These are phyloP conservation scores for Thalassiosira profunda DNA, from an alignment of 108 stramenopile genomes.

Conservation along the genomic window DNA sequence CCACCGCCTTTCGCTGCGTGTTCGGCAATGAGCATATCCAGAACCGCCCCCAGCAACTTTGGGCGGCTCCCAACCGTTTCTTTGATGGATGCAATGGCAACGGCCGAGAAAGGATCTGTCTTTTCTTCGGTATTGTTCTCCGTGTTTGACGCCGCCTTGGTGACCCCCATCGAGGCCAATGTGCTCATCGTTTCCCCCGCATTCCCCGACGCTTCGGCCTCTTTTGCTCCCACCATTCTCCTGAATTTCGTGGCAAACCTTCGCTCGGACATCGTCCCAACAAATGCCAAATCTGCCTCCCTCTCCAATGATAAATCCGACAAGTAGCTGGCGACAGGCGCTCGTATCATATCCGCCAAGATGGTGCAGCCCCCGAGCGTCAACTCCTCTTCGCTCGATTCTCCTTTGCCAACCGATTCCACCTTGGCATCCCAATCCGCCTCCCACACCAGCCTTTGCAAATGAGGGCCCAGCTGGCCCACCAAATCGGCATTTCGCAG, in stretches of 20 bases:
- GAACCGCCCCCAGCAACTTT: constrained; percentile 69
- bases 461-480: constrained; percentile 63
- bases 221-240: constrained; percentile 49
- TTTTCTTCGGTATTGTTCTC: constrained; percentile 8
- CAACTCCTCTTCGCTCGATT: constrained; percentile 46
- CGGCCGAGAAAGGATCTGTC: constrained; percentile 30
- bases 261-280: constrained; percentile 58
- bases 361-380: constrained; percentile 68
- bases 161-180: constrained; percentile 14
- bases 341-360: constrained; percentile 67
- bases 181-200: constrained; percentile 10
- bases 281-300: constrained; percentile 71
- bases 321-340: constrained; percentile 63
- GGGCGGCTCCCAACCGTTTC: constrained; percentile 73
- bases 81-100: constrained; percentile 40
- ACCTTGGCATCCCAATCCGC: constrained; percentile 76
- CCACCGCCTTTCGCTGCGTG: constrained; percentile 56
- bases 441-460: constrained; percentile 86
- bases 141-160: constrained; percentile 5
- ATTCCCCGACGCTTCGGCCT: constrained; percentile 9
- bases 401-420: constrained; percentile 31
- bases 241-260: constrained; percentile 65
- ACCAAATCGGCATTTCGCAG: constrained; percentile 80
- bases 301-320: constrained; percentile 46
- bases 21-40: constrained; percentile 81